These are phyloP conservation scores for Simmondsia chinensis DNA, from an alignment of 148 eudicot genomes.

Conservation along the genomic window DNA sequence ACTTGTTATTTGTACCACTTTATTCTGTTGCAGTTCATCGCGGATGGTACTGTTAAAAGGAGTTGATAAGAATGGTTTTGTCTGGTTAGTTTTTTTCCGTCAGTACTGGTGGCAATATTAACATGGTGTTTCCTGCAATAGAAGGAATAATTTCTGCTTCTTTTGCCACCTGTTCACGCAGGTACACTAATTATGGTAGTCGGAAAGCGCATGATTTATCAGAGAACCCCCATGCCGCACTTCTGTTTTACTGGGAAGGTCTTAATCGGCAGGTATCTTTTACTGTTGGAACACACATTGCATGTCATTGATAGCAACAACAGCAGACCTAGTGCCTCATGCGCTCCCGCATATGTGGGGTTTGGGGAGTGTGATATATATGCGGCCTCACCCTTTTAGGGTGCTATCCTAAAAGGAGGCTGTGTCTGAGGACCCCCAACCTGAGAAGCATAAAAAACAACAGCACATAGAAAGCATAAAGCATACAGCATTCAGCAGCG, in stretches of 20 bases:
- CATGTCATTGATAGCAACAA: not conserved
- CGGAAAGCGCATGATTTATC: constrained; percentile 64
- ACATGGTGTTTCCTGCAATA: not conserved
- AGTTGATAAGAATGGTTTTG: constrained; percentile 81
- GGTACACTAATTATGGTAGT: constrained; percentile 96
- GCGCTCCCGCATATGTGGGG: too few relatives aligned
- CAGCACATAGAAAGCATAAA: too few relatives aligned
- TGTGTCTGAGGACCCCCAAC: too few relatives aligned
- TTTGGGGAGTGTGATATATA: too few relatives aligned
- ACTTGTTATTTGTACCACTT: not conserved
- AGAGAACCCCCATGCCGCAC: constrained; percentile 84
- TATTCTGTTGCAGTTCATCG: constrained; percentile 57
- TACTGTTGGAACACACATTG: not conserved
- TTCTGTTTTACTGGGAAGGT: constrained; percentile 82
- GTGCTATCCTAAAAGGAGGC: too few relatives aligned
- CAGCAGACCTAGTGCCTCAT: too few relatives aligned
- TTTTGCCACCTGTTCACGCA: constrained; percentile 11
- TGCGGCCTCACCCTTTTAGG: too few relatives aligned
- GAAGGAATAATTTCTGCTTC: not conserved
- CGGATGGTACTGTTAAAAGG: constrained; percentile 94
- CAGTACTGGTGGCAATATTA: not conserved
- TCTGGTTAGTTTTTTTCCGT: constrained; percentile 55
- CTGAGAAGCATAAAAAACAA: too few relatives aligned
- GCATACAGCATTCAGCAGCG: too few relatives aligned
- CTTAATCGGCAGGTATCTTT: constrained; percentile 72